Evolutionary conservation across 805 yeast genomes (phyloP).

Genomic region (Metschnikowia continentalis): DNA sequence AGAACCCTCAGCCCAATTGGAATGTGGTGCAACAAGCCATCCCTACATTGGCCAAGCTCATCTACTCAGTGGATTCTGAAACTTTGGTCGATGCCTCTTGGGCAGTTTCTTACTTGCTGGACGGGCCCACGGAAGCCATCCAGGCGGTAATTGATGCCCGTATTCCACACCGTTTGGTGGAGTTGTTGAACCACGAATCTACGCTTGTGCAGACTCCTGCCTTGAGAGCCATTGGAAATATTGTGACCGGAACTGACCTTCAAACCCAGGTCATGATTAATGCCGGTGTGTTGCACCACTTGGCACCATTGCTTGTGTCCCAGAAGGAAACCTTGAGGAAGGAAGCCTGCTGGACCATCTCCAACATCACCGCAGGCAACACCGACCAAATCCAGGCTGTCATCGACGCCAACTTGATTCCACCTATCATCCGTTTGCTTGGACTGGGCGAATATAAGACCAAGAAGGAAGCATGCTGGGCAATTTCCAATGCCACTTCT

Average conservation of each 20-base stretch:
- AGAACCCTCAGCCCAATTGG: conserved; percentile 97
- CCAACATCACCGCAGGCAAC: conserved; percentile 97
- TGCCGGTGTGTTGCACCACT: conserved; percentile 84
- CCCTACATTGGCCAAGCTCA: conserved; percentile 87
- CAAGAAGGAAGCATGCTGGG: conserved; percentile 99
- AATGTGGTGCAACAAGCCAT: conserved; percentile 75
- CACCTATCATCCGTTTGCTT: conserved; percentile 79
- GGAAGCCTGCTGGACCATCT: conserved; percentile 98
- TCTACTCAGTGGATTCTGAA: conserved; percentile 87
- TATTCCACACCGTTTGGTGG: conserved; percentile 91
- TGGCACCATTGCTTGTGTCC: conserved; percentile 73
- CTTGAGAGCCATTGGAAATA: conserved; percentile 93
- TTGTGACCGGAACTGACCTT: conserved; percentile 93
- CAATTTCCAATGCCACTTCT: conserved; percentile 94
- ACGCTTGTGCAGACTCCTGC: conserved; percentile 95
- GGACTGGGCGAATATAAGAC: conserved; percentile 89
- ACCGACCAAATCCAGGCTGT: conserved; percentile 95
- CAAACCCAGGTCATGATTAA: conserved; percentile 95
- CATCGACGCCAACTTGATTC: conserved; percentile 89
- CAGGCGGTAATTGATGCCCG: conserved; percentile 97
- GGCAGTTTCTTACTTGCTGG: conserved; percentile 94
- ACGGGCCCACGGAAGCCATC: conserved; percentile 88
- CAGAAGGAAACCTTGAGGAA: conserved; percentile 90
- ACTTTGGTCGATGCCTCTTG: conserved; percentile 96
- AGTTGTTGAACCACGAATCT: conserved; percentile 77